Evolutionary conservation across 352 stramenopile species (phyloP).

Genomic region (Thraustochytrium sp.): DNA sequence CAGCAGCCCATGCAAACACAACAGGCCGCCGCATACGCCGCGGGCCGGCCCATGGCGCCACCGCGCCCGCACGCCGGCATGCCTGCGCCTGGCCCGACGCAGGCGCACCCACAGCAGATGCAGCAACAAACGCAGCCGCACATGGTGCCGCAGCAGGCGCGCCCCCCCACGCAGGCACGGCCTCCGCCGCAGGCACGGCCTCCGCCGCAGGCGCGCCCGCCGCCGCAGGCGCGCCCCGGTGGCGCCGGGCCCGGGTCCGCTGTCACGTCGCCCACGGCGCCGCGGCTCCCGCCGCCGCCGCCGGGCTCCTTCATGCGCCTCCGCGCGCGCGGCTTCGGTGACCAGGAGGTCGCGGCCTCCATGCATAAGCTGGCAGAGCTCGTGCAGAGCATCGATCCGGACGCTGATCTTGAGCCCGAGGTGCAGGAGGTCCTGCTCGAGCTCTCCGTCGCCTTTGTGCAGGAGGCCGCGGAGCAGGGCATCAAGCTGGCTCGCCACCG

Average conservation of each 20-base stretch:
- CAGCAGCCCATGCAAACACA: no score
- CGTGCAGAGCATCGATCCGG: slow-evolving; percentile 2
- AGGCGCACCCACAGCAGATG: no score
- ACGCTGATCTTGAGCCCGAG: not conserved
- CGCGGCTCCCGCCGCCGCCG: not conserved
- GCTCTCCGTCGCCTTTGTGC: not conserved
- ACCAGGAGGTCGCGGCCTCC: not conserved
- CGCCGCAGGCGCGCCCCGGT: not conserved
- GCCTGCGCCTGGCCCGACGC: no score
- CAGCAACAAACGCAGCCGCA: no score
- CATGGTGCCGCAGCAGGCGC: no score
- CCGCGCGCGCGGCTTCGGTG: not conserved
- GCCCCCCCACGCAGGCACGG: no score
- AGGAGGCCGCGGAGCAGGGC: not conserved
- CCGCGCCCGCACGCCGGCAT: no score
- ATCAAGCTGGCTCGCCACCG: slow-evolving; percentile 15
- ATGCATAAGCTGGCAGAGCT: slow-evolving; percentile 11
- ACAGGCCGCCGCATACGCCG: no score
- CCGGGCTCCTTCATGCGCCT: not conserved
- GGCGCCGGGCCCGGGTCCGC: not conserved
- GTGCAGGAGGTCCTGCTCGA: slow-evolving; percentile 23
- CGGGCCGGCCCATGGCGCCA: no score
- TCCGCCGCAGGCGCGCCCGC: no score
- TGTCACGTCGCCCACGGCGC: not conserved
- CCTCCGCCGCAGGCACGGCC: no score